Evolutionary conservation across 2,329 filamentous ascomycete genomes (phyloP).

Genomic region (Trichoderma arundinaceum): DNA sequence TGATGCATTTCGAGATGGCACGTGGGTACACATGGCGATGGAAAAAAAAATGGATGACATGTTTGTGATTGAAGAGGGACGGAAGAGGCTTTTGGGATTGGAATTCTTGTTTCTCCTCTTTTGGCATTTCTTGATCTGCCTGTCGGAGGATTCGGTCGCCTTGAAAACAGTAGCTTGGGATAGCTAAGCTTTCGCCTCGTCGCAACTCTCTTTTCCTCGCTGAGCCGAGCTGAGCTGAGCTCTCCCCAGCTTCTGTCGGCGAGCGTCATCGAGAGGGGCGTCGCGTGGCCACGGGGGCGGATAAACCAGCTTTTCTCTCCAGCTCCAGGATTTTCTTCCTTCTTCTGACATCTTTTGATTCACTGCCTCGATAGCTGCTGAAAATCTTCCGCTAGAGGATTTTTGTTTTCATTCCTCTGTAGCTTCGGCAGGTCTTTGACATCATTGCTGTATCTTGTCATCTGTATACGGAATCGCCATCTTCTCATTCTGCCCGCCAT

Average conservation of each 20-base stretch:
- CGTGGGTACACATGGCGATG: not conserved
- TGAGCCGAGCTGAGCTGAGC: not conserved
- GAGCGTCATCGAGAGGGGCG: slow-evolving; percentile 7
- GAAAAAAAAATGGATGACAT: not conserved
- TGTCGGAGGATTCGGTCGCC: not conserved
- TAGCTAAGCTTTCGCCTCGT: slow-evolving; percentile 7
- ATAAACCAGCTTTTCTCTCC: not conserved
- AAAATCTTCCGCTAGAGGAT: not conserved
- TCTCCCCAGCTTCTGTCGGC: not conserved
- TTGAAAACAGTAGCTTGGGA: not conserved
- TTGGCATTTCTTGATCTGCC: not conserved
- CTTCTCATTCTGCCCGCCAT: slow-evolving; percentile 30
- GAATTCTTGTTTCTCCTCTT: not conserved
- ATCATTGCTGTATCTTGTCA: not conserved
- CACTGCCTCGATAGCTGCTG: not conserved
- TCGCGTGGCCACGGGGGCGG: not conserved
- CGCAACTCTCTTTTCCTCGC: not conserved
- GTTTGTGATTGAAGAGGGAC: not conserved
- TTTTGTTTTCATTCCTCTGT: not conserved
- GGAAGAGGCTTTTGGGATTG: not conserved
- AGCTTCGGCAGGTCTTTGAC: not conserved
- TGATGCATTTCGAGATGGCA: slow-evolving; percentile 6
- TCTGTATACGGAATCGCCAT: not conserved
- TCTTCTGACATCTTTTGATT: not conserved
- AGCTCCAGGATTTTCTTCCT: not conserved